Evolutionary conservation across 1,284 basidiomycete species (phyloP).

Genomic region (Caloboletus firmus): DNA sequence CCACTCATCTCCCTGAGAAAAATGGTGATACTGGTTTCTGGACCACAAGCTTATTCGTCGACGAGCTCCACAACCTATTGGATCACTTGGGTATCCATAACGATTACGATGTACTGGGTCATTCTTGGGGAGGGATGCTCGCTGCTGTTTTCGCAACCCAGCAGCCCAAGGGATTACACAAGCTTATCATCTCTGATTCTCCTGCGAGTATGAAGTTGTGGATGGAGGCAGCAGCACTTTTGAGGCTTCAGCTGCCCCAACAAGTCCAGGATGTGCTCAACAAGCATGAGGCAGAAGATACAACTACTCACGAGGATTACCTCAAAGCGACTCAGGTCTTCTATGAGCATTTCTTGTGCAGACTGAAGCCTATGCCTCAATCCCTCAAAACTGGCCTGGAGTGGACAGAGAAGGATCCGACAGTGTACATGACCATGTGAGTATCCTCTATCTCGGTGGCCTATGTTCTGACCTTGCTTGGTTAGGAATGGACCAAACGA

Average conservation of each 20-base stretch:
- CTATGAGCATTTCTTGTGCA: conserved; percentile 47
- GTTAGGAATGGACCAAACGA: conserved; percentile 53
- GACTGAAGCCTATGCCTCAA: conserved; percentile 46
- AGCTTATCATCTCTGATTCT: conserved; percentile 41
- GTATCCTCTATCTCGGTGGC: conserved; percentile 9
- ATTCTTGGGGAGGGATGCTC: conserved; percentile 56
- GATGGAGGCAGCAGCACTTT: conserved; percentile 35
- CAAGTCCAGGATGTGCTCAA: conserved; percentile 44
- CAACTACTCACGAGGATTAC: conserved; percentile 47
- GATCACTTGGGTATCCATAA: conserved; percentile 38
- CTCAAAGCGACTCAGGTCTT: conserved; percentile 44
- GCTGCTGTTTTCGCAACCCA: conserved; percentile 38
- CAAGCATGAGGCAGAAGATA: conserved; percentile 49
- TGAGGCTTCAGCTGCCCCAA: conserved; percentile 42
- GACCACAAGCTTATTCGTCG: conserved; percentile 45
- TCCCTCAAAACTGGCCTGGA: conserved; percentile 30
- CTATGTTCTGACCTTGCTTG: background rate
- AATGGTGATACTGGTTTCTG: conserved; percentile 41
- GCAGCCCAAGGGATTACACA: conserved; percentile 43
- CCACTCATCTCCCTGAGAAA: conserved; percentile 47
- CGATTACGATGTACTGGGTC: conserved; percentile 44
- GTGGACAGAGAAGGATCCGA: conserved; percentile 43
- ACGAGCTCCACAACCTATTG: conserved; percentile 48
- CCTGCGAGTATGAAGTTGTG: conserved; percentile 44
- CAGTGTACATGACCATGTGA: conserved; percentile 50